Evolutionary conservation across 306 rosid species (phyloP), one percentile per base, ranked within the genome.

Genomic region (Fagus sylvatica): DNA sequence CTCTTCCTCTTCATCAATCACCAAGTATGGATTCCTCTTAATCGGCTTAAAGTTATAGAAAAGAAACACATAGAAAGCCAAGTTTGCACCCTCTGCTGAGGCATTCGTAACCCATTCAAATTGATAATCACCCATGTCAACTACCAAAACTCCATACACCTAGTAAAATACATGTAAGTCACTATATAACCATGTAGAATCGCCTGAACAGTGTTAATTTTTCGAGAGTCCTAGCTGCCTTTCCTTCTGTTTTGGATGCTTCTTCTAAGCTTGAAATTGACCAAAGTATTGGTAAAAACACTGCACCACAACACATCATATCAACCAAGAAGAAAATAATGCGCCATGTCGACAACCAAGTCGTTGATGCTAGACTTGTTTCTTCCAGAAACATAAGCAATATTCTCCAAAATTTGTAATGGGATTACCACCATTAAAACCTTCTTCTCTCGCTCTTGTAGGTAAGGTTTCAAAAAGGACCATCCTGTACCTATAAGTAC

Each of bases 381-480:
- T 64, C 64, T 34, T 34, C 79, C 36, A 76, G 16, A 7, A 64
- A 32, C 46, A 16, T 53, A 65, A 48, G 61, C 64, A 33, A 65
- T 16, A n/a, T 65, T 76, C 17, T 68, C 79, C 73, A 76, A 13
- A 53, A 75, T 71, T 59, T 61, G 78, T 32, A 75, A 62, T 10
- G 78, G 78, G 30, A 75, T 75, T 7, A 75, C 65, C 3, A 33
- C 34, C 73, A 76, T 76, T 40, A 66, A 37, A 68, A 76, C 72
- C 49, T 46, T 76, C 79, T 76, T 76, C 42, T 75, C 78, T 8
- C 71, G 42, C 33, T 65, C 73, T 76, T 65, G 73, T 9, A 76
- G 49, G 49, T 62, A 65, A 15, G 73, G 73, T 53, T 76, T 76
- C 73, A 75, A 65, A 17, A 62, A 64, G 11, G 79, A 64, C 73